Conservation (phyloP, 2,329 filamentous ascomycete genomes). For the Exophiala spinifera region DNA sequence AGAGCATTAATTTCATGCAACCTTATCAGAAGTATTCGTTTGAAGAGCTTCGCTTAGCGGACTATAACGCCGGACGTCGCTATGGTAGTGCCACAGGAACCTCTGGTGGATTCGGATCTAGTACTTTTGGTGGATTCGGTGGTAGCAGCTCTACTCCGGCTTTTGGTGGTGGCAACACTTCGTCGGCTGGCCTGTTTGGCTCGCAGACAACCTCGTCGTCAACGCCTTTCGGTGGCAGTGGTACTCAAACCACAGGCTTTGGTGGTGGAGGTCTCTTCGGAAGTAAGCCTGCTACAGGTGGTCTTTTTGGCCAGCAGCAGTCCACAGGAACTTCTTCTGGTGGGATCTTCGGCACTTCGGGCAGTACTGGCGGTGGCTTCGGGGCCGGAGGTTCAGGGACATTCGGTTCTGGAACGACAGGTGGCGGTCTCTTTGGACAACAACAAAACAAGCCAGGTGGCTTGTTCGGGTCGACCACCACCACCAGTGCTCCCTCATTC, state of each 20-base stretch:
- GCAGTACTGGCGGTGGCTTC: conserved; percentile 27
- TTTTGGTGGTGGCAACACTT: conserved; percentile 21
- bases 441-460: conserved; percentile 41
- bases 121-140: conserved; percentile 46
- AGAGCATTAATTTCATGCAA: conserved; percentile 49
- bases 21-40: conserved; percentile 76
- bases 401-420: conserved; percentile 37
- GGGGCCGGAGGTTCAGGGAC: conserved; percentile 27
- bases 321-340: conserved; percentile 34
- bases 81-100: conserved; percentile 80
- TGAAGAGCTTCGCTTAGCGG: conserved; percentile 76
- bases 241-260: conserved; percentile 35
- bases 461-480: conserved; percentile 42
- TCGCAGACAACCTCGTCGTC: conserved; percentile 36
- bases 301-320: conserved; percentile 27
- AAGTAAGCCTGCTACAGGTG: conserved; percentile 31
- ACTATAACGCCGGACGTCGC: conserved; percentile 83
- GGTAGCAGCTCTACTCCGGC: conserved; percentile 29
- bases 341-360: conserved; percentile 42
- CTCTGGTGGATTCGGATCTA: conserved; percentile 74
- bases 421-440: conserved; percentile 44
- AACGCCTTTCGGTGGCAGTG: conserved; percentile 36
- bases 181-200: conserved; percentile 33
- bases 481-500: conserved; percentile 31
- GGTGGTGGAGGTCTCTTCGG: conserved; percentile 49